Percentiles rank a stretch among this genome's conserved stretches.
These are phyloP conservation scores for Orbilia blumenaviensis DNA, from an alignment of 2,329 filamentous ascomycete genomes.

Conservation along the genomic window DNA sequence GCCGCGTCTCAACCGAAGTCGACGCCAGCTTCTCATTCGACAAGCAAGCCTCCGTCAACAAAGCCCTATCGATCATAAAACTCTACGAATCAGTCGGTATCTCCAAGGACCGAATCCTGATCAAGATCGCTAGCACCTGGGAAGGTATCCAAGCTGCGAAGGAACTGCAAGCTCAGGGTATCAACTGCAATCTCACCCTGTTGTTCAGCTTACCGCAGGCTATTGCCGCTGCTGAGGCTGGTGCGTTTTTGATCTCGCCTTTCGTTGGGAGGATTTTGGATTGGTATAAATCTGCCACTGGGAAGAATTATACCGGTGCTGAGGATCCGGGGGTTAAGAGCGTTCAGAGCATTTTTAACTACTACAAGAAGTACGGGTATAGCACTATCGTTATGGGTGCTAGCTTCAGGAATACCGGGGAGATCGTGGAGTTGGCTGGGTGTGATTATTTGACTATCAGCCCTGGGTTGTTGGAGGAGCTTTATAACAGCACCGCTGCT, in stretches of 20 bases:
- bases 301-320: constrained; percentile 88
- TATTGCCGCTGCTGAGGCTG: constrained; percentile 93
- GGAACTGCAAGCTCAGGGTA: constrained; percentile 91
- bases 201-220: constrained; percentile 97
- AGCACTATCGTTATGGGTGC: constrained; percentile 99
- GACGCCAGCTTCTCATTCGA: constrained; percentile 96
- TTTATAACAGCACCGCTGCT: constrained; percentile 80
- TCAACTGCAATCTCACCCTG: constrained; percentile 99
- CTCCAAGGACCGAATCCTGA: constrained; percentile 90
- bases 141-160: constrained; percentile 99
- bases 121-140: constrained; percentile 99
- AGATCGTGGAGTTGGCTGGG: constrained; percentile 97
- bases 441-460: constrained; percentile 99
- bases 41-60: constrained; percentile 88
- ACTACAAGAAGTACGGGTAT: constrained; percentile 99
- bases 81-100: constrained; percentile 94
- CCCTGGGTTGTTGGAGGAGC: constrained; percentile 92
- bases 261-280: constrained; percentile 99
- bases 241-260: constrained; percentile 96
- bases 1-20: constrained; percentile 98
- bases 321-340: constrained; percentile 97
- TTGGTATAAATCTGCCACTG: constrained; percentile 96
- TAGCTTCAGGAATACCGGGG: constrained; percentile 93
- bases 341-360: constrained; percentile 96
- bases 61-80: constrained; percentile 98